Evolutionary conservation across 257 asterid species (phyloP), one percentile per base, ranked within the genome.

Genomic region (Catharanthus roseus): DNA sequence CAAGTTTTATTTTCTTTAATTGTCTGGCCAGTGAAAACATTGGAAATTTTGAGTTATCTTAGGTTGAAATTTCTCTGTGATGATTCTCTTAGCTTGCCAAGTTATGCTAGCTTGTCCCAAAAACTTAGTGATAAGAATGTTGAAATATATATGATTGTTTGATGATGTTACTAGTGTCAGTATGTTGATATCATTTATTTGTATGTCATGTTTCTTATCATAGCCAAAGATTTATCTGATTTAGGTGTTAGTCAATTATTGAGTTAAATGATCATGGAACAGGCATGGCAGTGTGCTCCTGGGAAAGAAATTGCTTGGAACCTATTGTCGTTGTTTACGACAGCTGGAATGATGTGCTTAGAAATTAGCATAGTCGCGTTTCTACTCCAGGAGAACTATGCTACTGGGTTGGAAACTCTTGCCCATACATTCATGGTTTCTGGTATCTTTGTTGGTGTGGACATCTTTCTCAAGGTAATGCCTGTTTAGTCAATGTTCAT

Each of bases 271-370:
- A 55, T 21, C 10, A 31, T 54, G 62, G 5, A 74, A 66, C 86
- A 93, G 97, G 95, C 80, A 74, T 93, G 98, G 98, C 92, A 88
- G 70, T 93, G 98, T 78, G 73, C 78, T 34, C 84, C 90, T 74
- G 96, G 82, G 74, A 93, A 82, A 86, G 84, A 78, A 23, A 77
- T 79, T 77, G 79, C 90, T 67, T 93, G 97, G 97, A 89, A 89
- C 77, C 77, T 91, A 44, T 76, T 93, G 80, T 89, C 98, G 8
- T 66, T 93, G 62, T 79, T 82, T 71, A 86, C 96, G 26, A 86
- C 86, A 74, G 85, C 89, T 47, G 91, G 85, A 65, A 85, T 93
- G 92, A 81, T 91, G 38, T 84, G 85, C 73, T 79, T 93, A 67
- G 97, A 93, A 77, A 81, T 88, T 50, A 91, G 96, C 84, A 80